These are phyloP conservation scores for Narthecium ossifragum DNA, from an alignment of 106 monocot species.

Conservation along the genomic window DNA sequence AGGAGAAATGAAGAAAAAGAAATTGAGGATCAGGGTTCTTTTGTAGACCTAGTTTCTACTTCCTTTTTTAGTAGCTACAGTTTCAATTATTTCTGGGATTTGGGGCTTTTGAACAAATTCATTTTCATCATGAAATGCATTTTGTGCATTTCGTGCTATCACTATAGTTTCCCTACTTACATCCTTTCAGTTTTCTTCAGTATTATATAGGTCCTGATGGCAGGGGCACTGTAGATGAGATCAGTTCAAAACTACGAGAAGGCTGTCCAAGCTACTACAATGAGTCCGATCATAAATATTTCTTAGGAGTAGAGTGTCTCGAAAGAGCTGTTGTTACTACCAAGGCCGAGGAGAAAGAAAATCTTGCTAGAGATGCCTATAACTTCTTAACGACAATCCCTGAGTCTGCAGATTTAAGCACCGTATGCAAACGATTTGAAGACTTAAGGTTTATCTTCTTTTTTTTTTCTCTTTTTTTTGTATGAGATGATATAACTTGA, in stretches of 20 bases:
- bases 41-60: neutral
- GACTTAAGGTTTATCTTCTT: conserved; percentile 54
- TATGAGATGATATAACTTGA: too few relatives aligned
- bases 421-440: conserved; percentile 89
- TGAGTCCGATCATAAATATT: conserved; percentile 89
- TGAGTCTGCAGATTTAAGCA: conserved; percentile 69
- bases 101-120: neutral
- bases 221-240: conserved; percentile 83
- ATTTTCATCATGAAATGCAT: neutral
- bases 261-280: conserved; percentile 94
- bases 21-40: too few relatives aligned
- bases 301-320: conserved; percentile 85
- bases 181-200: conserved; percentile 33
- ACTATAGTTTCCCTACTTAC: too few relatives aligned
- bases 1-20: too few relatives aligned
- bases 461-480: neutral
- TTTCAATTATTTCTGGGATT: neutral
- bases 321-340: conserved; percentile 54
- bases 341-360: conserved; percentile 54
- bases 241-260: conserved; percentile 78
- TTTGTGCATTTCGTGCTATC: neutral
- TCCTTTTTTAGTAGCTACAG: neutral
- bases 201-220: conserved; percentile 89
- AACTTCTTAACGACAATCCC: conserved; percentile 63
- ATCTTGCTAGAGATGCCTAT: conserved; percentile 80